Percentiles rank a stretch among this genome's conserved stretches.
Conservation (phyloP, 805 yeast genomes). For the Hanseniaspora nectarophila region DNA sequence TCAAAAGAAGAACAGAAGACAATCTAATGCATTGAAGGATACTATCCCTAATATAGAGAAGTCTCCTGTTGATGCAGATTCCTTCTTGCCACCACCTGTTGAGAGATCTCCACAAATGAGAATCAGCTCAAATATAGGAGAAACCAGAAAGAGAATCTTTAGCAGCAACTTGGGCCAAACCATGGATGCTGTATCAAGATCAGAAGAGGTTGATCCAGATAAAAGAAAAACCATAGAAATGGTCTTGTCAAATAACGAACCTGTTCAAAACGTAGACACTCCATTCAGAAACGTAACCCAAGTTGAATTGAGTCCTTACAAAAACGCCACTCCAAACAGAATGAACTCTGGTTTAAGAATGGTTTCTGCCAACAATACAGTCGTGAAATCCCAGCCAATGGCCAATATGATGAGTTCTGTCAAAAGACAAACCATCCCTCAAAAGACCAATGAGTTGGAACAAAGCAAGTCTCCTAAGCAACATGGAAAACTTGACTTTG, state of each 20-base stretch:
- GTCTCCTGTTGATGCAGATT: slow-evolving; percentile 18
- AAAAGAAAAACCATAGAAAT: slow-evolving; percentile 30
- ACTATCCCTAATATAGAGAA: slow-evolving; percentile 15
- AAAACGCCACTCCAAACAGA: slow-evolving; percentile 20
- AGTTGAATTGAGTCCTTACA: slow-evolving; percentile 1
- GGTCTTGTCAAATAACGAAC: slow-evolving; percentile 15
- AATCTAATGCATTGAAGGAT: slow-evolving; percentile 16
- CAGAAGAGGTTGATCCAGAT: slow-evolving; percentile 30
- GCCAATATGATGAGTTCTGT: slow-evolving; percentile 19
- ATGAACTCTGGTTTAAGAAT: slow-evolving; percentile 25
- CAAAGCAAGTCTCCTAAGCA: neutral
- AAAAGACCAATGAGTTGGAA: slow-evolving; percentile 17
- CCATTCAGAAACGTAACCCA: neutral
- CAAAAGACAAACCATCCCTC: slow-evolving; percentile 21
- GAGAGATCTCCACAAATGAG: slow-evolving; percentile 32
- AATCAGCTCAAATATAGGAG: slow-evolving; percentile 28
- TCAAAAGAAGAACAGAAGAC: slow-evolving; percentile 22
- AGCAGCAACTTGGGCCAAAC: slow-evolving; percentile 21
- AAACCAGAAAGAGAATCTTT: slow-evolving; percentile 21
- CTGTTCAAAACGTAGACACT: neutral
- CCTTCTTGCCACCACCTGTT: slow-evolving; percentile 30
- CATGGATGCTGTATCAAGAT: slow-evolving; percentile 31
- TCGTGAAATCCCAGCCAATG: slow-evolving; percentile 17
- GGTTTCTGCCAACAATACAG: slow-evolving; percentile 21
- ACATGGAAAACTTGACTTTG: slow-evolving; percentile 12